Base-by-base conservation (phyloP, 352 stramenopile species). In the Phytophthora chlamydospora region DNA sequence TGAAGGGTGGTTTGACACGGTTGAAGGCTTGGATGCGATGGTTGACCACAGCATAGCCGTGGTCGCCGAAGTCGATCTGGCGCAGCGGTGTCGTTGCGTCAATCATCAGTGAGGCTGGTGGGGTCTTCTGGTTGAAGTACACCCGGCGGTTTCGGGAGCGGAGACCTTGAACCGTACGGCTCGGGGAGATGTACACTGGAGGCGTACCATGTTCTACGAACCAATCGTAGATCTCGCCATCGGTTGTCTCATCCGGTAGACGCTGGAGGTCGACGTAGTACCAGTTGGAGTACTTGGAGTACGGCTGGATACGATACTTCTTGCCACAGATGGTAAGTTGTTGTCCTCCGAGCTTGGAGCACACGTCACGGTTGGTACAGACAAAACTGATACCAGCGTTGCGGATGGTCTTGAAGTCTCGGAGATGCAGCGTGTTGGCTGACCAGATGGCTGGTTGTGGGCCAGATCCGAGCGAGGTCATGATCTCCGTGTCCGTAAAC, bases 61-160 rank as follows among this genome's bases (percentile, higher is more conserved):
- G 31, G 9, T 12, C 43, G 6, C 19, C 33, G 14, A 64, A 64
- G 2, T 57, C 10, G 17, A 56, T 64, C 38, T 64, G 56, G 17
- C 46, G 45, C 1, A 64, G 4, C 21, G 45, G 46, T 0, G 35
- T 51, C 6, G 6, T 47, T 2, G 21, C 24, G 19, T 34, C 31
- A 2, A 51, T 12, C 56, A 64, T 64, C 38, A 64, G 11, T 8
- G 56, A 55, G 1, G 24, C 2, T 10, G 56, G 46, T 10, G 45
- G 45, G 4, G 35, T 4, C n/a, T 64, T 64, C 21, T 57, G 56
- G 38, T 51, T 55, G 36, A 64, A 63, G 17, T 45, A 56, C 11
- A 56, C 38, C 3, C 55, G 34, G 16, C 45, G 55, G 24, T 29
- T 56, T 0, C 55, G 34, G 1, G 36, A 55, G 24, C 38, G 43